A percentile compares a stretch with the other conserved stretches of the same genome.
Conservation (phyloP, 2,329 filamentous ascomycete genomes). For the Seiridium unicorne region DNA sequence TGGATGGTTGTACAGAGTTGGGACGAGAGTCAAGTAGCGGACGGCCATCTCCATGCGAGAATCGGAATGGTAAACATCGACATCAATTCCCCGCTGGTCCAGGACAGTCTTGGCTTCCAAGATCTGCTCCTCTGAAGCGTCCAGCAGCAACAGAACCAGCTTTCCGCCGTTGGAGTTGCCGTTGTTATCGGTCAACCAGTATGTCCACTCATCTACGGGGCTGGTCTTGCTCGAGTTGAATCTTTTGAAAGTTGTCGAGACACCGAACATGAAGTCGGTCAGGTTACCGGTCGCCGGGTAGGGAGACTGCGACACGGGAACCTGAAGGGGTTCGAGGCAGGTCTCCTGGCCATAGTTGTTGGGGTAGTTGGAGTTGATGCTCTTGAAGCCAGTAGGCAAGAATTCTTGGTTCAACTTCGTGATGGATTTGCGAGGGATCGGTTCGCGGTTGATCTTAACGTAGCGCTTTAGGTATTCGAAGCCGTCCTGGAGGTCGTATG, state of each 20-base stretch:
- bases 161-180: constrained; percentile 57
- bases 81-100: constrained; percentile 50
- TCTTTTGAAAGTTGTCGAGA: constrained; percentile 56
- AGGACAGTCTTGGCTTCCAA: constrained; percentile 46
- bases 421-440: constrained; percentile 48
- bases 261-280: constrained; percentile 57
- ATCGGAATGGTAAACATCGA: constrained; percentile 55
- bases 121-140: constrained; percentile 50
- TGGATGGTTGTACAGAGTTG: constrained; percentile 51
- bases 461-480: constrained; percentile 58
- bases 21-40: constrained; percentile 54
- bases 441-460: constrained; percentile 48
- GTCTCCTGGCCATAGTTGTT: constrained; percentile 35
- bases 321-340: constrained; percentile 48
- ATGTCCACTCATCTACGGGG: constrained; percentile 57
- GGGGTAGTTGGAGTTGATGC: constrained; percentile 45
- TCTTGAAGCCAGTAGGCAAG: constrained; percentile 44
- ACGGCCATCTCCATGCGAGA: constrained; percentile 55
- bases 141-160: constrained; percentile 52
- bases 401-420: constrained; percentile 49
- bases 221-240: constrained; percentile 50
- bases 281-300: constrained; percentile 50
- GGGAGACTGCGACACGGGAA: constrained; percentile 49
- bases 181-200: constrained; percentile 57
- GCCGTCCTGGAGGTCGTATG: constrained; percentile 45